A percentile compares a stretch with the other conserved stretches of the same genome.
Evolutionary conservation across 202 grass and related monocot species (phyloP).

Genomic region (Eragrostis tef): DNA sequence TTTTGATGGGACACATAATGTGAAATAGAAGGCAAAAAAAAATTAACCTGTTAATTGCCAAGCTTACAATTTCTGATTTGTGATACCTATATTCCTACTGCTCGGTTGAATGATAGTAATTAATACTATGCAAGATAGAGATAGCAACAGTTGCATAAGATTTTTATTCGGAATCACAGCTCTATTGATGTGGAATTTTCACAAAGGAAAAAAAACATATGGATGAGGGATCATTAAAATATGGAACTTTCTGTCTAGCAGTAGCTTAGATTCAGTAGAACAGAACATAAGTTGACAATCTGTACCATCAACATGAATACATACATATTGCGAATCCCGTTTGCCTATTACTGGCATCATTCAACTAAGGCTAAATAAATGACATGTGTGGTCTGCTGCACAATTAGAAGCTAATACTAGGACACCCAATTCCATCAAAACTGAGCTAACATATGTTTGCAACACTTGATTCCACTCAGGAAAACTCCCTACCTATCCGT

Average conservation of each 20-base stretch:
- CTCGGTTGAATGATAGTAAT: not conserved
- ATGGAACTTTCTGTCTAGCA: not conserved
- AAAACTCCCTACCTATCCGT: not conserved
- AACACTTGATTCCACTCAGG: not conserved
- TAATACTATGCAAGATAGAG: not conserved
- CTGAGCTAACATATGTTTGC: not conserved
- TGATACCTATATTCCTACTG: not conserved
- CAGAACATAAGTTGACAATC: not conserved
- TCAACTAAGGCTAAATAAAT: not conserved
- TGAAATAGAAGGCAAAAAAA: not conserved
- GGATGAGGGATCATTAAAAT: not conserved
- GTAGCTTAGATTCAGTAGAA: not conserved
- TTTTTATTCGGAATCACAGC: not conserved
- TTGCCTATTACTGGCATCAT: not conserved
- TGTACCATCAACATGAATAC: not conserved
- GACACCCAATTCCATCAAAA: not conserved
- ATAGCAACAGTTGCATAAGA: not conserved
- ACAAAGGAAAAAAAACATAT: not conserved
- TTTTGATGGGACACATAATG: constrained; percentile 3
- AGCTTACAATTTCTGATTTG: not conserved
- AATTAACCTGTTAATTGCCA: not conserved
- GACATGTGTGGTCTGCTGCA: not conserved
- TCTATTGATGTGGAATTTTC: not conserved
- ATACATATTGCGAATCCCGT: not conserved
- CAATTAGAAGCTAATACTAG: not conserved